phyloP scores from a whole-genome alignment of 306 rosid genomes.

The Ormosia semicastrata region DNA sequence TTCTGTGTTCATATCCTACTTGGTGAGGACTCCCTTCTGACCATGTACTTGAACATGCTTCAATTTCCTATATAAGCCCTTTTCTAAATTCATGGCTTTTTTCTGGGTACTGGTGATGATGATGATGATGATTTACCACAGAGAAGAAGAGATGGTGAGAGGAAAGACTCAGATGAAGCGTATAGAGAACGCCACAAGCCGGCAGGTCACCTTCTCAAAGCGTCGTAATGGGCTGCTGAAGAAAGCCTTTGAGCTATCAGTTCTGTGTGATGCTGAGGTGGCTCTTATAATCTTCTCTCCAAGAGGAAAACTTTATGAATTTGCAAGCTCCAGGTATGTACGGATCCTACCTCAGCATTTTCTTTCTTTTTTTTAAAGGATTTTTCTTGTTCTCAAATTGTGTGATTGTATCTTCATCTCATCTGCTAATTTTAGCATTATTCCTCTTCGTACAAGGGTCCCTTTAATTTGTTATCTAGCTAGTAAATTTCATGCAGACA shows the following conservation, averaged over 20 bases:
- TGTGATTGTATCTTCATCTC: conserved; percentile 6
- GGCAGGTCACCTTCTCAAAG: conserved; percentile 90
- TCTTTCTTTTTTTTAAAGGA: background rate
- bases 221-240: conserved; percentile 77
- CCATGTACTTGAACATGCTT: background rate
- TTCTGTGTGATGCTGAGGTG: conserved; percentile 69
- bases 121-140: background rate
- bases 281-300: conserved; percentile 49
- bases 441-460: background rate
- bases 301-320: conserved; percentile 52
- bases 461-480: background rate
- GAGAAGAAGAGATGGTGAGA: conserved; percentile 64
- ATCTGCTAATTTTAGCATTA: background rate
- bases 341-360: background rate
- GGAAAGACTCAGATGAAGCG: conserved; percentile 88
- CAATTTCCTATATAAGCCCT: background rate
- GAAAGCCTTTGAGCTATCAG: conserved; percentile 89
- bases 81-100: background rate
- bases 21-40: background rate
- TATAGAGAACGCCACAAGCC: conserved; percentile 88
- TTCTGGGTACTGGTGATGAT: background rate
- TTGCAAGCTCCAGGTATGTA: conserved; percentile 40
- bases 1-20: background rate
- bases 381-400: background rate
- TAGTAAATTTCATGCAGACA: background rate